Base-by-base conservation (phyloP, 2,329 filamentous ascomycete genomes). In the Ophiostoma himal-ulmi region DNA sequence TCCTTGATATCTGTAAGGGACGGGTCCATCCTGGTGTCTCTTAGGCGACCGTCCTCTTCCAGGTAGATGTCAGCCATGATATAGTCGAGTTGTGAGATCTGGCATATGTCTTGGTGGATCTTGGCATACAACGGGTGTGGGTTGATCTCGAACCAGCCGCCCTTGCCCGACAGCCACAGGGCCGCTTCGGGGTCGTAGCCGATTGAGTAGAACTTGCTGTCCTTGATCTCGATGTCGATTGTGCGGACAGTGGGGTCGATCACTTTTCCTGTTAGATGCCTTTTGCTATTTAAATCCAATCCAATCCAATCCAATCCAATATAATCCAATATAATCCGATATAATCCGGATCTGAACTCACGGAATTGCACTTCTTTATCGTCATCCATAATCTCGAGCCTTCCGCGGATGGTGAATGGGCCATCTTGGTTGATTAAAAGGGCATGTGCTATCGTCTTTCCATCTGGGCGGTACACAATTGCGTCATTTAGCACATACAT, bases 141-240 rank as follows among this genome's bases (percentile, higher is more conserved):
- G 41, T 81, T 81, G 60, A 93, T 83, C 75, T 89, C 85, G 76
- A 87, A 92, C 89, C 89, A 92, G 64, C 89, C 90, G 14, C 88
- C 84, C 69, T 81, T 77, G 52, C 88, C 88, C 39, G 83, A 81
- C 0, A 89, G 87, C 90, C 90, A 93, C 39, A 91, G 80, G n/a
- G 85, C 81, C 4, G 86, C 82, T 22, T 82, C 81, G 0, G 83
- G 83, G 68, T 85, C 83, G 17, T 81, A 79, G 66, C 85, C 85
- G 41, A 89, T 86, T 14, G 88, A 85, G 75, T 85, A 88, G 69
- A 91, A 82, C 73, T 89, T 84, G 72, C 91, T 82, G 64, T 80
- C 76, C 22, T 76, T 75, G 2, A 76, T 74, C 69, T 89, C 85
- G 72, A 91, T 82, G 62, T 80, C 76, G n/a, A 77, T 75, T 1